Evolutionary conservation across 2,329 filamentous ascomycete genomes (phyloP), one percentile per base, ranked within the genome.

Genomic region (Colletotrichum trifolii): DNA sequence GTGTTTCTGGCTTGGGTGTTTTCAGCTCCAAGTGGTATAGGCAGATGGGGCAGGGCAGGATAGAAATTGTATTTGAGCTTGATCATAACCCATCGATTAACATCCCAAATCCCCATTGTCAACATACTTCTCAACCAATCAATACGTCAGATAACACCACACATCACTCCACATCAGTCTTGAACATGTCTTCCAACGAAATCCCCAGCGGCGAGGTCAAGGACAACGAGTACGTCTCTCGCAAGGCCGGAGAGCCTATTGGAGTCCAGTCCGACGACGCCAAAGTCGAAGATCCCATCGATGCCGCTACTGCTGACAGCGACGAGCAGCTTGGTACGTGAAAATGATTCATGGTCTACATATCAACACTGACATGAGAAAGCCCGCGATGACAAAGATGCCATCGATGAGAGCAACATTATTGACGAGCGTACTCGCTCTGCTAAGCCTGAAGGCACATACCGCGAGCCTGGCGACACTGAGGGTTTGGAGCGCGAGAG

Each of bases 391-490:
- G 77, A 80, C 2, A 72, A 64, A 25, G 76, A 79, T 1, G 78
- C 76, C 2, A 79, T 80, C 42, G 75, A 79, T 40, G 57, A 72
- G 40, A 69, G 67, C 25, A 79, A 79, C 52, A 78, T 79, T n/a
- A 63, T 80, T 6, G 68, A 71, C 4, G 72, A 74, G 17, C 73
- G 75, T 4, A 79, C 77, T 1, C 75, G 77, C 12, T 70, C 71
- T 12, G 75, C 77, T 5, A 65, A 73, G 45, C 68, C 71, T 1
- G 36, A 34, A 9, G 69, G 72, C 1, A 67, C 64, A 0, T 80
- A 79, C 46, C 60, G 66, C 1, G 74, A 78, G 69, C 75, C 76
- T 1, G 75, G 74, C 0, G 77, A 79, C 33, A 74, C 76, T 8
- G 73, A 78, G 39, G 66, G 66, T 1, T 13, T 68, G n/a, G 65